Base-by-base conservation (phyloP, 169 alveolate species). In the Eimeria necatrix region DNA sequence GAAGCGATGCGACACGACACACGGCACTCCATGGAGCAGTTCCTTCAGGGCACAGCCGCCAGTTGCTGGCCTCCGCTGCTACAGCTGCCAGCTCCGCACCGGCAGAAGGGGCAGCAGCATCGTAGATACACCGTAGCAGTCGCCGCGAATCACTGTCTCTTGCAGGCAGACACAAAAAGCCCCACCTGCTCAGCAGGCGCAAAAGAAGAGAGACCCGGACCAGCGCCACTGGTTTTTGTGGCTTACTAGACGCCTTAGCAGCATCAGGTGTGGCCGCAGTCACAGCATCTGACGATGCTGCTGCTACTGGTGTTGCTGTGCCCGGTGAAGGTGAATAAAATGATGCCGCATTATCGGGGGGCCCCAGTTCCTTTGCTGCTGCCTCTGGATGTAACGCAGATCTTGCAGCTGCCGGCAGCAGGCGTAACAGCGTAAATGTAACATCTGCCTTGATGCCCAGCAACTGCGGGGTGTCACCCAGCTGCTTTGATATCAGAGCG, bases 201-300 rank as follows among this genome's bases (percentile, higher is more conserved):
- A 81, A 73, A 22, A 81, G 73, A 49, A 81, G 74, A n/a, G 90
- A 81, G 49, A 81, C 90, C 56, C 90, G 90, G 22, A 81, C 74
- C 70, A 81, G 20, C 14, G 90, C 74, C 76, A 20, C 48, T 5
- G 73, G 73, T 52, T 61, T 22, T 9, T 52, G 20, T 9, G 68
- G 12, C 73, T 26, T 14, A 53, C 24, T 12, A 4, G 88, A 6
- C 8, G 70, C 41, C 46, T 26, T 10, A 18, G 90, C 90, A 18
- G 70, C 5, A 12, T 16, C 74, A 7, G 74, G 3, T 10, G 53
- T 73, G 7, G 73, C 90, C 9, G 90, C 74, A 22, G 87, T 5
- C 12, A 26, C 87, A 22, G 87, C 87, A 46, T 41, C 87, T 10
- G 87, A 20, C 4, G 87, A 20, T 10, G 87, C 14, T 4, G 87